Base-by-base conservation (phyloP, 345 rosid genomes). In the Excoecaria cochinchinensis region DNA sequence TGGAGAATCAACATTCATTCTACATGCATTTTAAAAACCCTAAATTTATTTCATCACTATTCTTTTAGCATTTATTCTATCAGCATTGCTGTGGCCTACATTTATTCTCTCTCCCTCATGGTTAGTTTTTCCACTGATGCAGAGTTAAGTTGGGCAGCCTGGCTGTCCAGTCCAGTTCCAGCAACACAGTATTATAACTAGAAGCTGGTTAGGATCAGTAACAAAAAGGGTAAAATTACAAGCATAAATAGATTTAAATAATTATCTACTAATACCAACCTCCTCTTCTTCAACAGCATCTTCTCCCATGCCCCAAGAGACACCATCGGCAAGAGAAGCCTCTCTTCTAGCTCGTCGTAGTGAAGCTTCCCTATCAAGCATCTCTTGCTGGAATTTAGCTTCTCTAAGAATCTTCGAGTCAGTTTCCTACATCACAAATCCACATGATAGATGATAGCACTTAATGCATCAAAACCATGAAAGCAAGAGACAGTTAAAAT, bases 261-360 rank as follows among this genome's bases (percentile, higher is more conserved):
- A 56, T 14, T 42, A 15, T 57, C 52, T 24, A 39, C 52, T 24
- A 39, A 68, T n/a, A 77, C 85, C 77, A 80, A 95, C 99, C 98
- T 93, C 94, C 36, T 70, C 91, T 83, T 93, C 99, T 87, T 93
- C 97, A 79, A 93, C 73, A 71, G 96, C 99, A 89, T 93, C 99
- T 84, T 95, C 99, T 79, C 90, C 96, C 93, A 95, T 95, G 72
- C 98, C 99, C 98, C 99, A 95, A 64, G 97, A 95, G 85, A 91
- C 84, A 82, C 99, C 99, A 82, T 95, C 97, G 58, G 91, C 90
- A 86, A 90, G 88, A 79, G 90, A 84, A 66, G 93, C 91, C 70
- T 90, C 94, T 67, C 78, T 74, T 74, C 87, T 91, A 69, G 98
- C 99, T 75, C 98, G 90, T 69, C 51, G 88, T 80, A 93, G 91